Conservation (phyloP, 768 basidiomycete species). For the Glaciozyma antarctica region DNA sequence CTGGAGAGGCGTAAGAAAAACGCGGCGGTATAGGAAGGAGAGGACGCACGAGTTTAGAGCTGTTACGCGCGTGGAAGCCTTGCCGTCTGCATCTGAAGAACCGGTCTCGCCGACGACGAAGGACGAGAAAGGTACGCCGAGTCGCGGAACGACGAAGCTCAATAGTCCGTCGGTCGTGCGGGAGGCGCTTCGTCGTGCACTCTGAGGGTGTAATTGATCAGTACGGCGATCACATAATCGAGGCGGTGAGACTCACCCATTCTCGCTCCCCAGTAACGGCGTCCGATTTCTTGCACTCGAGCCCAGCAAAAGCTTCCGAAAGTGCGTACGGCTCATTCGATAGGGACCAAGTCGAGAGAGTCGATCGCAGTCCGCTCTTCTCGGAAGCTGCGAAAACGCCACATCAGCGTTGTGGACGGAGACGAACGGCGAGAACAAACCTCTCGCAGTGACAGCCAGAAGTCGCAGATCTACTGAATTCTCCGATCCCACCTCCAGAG, state of each 20-base stretch:
- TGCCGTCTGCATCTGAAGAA: neutral
- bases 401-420: too few relatives aligned
- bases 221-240: neutral
- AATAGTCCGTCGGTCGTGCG: neutral
- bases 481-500: neutral
- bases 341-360: neutral
- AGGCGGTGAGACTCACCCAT: neutral
- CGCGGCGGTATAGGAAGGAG: neutral
- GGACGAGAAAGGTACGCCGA: neutral
- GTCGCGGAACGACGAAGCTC: neutral
- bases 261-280: neutral
- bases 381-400: too few relatives aligned
- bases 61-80: neutral
- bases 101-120: neutral
- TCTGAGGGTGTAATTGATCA: neutral
- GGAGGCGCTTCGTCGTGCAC: neutral
- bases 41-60: neutral
- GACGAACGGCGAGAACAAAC: neutral
- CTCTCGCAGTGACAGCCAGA: constrained; percentile 9
- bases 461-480: constrained; percentile 16
- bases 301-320: constrained; percentile 9
- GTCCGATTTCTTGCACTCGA: constrained; percentile 13
- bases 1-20: neutral
- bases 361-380: neutral
- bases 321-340: constrained; percentile 5